phyloP scores from a whole-genome alignment of 148 eudicot species.

The Diospyros kaki region DNA sequence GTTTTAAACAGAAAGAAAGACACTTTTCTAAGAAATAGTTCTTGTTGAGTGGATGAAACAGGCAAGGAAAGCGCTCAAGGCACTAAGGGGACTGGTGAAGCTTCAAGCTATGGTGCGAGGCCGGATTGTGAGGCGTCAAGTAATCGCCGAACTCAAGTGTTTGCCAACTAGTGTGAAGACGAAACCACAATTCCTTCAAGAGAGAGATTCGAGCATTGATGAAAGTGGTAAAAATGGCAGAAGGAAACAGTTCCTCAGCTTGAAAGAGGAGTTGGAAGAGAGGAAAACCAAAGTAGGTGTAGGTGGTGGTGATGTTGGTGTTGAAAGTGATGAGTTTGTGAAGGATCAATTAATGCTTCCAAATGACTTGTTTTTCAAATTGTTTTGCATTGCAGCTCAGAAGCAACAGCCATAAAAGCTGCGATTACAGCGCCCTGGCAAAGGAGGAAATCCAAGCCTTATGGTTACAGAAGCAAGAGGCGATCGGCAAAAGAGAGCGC shows the following conservation, averaged over 20 bases:
- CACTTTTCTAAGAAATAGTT: background rate
- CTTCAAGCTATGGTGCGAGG: constrained; percentile 67
- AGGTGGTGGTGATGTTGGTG: background rate
- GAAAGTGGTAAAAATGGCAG: constrained; percentile 13
- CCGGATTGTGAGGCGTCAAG: constrained; percentile 41
- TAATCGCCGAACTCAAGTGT: constrained; percentile 28
- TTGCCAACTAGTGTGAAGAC: constrained; percentile 7
- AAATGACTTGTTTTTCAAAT: background rate
- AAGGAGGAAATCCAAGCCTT: constrained; percentile 47
- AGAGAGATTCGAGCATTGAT: constrained; percentile 13
- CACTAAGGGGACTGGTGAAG: constrained; percentile 56
- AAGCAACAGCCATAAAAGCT: constrained; percentile 39
- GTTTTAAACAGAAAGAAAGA: background rate
- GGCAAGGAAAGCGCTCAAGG: constrained; percentile 68
- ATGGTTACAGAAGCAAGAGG: constrained; percentile 55
- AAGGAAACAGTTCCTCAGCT: constrained; percentile 27
- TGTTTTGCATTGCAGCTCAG: constrained; percentile 28
- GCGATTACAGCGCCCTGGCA: constrained; percentile 48
- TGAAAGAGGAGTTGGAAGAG: constrained; percentile 24
- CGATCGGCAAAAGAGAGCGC: constrained; percentile 49
- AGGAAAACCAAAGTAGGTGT: constrained; percentile 24
- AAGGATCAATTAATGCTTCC: background rate
- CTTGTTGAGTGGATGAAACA: constrained; percentile 16
- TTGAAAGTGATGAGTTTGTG: background rate
- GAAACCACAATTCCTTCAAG: constrained; percentile 12